Evolutionary conservation across 2,329 filamentous ascomycete genomes (phyloP), one percentile per base, ranked within the genome.

Genomic region (Aureobasidium sp.): DNA sequence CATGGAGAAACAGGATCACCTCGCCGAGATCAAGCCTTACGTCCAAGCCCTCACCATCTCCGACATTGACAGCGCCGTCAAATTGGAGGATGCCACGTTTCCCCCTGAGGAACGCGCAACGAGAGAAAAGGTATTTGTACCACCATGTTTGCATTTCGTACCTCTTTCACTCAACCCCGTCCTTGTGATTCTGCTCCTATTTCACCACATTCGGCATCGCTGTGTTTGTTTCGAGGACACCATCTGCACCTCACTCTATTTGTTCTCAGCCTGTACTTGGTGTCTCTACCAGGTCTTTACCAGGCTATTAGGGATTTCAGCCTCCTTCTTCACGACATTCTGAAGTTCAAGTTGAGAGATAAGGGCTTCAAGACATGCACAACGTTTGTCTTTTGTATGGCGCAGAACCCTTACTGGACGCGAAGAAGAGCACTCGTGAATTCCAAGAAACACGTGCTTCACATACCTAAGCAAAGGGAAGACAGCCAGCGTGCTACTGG

Each of bases 21-120:
- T 81, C 52, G 79, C 77, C 11, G 85, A 87, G 56, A 83, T 90
- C 68, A 83, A 89, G 69, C 85, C 90, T 29, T 88, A 89, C 68
- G 82, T 89, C n/a, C 85, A 89, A 58, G 83, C 88, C 31, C 80
- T 97, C 56, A 89, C 84, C 44, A 74, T 82, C 52, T 82, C 81
- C 29, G 86, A 91, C 68, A 72, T 87, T 53, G 84, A 87, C 35
- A 84, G 82, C 66, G 86, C 84, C 71, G 75, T 82, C 64, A 74
- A 74, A 64, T 78, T 87, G 19, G 84, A 87, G 70, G 77, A 81
- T 61, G 80, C 75, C 37, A 74, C 81, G 9, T 86, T 87, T 68
- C 82, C 84, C 31, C 78, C 82, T 40, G 68, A 78, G 14, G 82
- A 87, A 72, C 78, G 82, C 62, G 81, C 79, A 65, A 78, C 80